A percentile compares a stretch with the other conserved stretches of the same genome.
phyloP scores from a whole-genome alignment of 129 eudicot species.

The Flaveria ramosissima region DNA sequence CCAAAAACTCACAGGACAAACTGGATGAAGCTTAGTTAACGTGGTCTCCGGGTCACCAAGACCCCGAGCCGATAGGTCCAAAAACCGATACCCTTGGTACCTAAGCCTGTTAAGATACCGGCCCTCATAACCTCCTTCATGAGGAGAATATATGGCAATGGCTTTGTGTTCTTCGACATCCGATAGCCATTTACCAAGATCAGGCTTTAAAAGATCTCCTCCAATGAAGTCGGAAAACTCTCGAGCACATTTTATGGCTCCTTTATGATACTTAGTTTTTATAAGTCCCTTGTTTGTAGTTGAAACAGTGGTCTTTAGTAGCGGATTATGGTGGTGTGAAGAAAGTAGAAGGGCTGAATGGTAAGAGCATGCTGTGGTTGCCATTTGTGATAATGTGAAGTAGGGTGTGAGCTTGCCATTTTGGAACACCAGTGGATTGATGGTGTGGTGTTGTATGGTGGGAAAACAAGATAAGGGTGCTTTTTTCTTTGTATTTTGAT shows the following conservation, averaged over 20 bases:
- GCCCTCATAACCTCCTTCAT: conserved; percentile 95
- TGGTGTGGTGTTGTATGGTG: conserved; percentile 40
- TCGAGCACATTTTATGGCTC: conserved; percentile 46
- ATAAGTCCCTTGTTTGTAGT: conserved; percentile 13
- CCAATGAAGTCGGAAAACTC: conserved; percentile 73
- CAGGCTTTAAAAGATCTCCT: conserved; percentile 86
- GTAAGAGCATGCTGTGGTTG: conserved; percentile 49
- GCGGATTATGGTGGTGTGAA: conserved; percentile 19
- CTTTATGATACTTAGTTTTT: conserved; percentile 19
- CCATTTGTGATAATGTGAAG: conserved; percentile 34
- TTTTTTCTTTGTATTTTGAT: conserved; percentile 15
- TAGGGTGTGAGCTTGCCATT: conserved; percentile 31
- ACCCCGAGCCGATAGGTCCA: conserved; percentile 88
- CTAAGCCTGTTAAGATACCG: conserved; percentile 73
- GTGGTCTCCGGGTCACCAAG: conserved; percentile 93
- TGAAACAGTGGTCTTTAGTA: neutral
- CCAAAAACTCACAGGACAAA: conserved; percentile 75
- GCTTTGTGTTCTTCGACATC: conserved; percentile 97
- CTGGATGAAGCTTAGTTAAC: conserved; percentile 90
- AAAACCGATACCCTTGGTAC: conserved; percentile 76
- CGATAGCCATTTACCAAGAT: conserved; percentile 75
- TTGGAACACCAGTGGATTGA: conserved; percentile 28
- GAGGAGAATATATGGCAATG: conserved; percentile 85
- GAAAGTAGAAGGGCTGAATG: conserved; percentile 47
- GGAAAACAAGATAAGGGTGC: conserved; percentile 58